phyloP scores from a whole-genome alignment of 306 rosid species.

The Trifolium repens region DNA sequence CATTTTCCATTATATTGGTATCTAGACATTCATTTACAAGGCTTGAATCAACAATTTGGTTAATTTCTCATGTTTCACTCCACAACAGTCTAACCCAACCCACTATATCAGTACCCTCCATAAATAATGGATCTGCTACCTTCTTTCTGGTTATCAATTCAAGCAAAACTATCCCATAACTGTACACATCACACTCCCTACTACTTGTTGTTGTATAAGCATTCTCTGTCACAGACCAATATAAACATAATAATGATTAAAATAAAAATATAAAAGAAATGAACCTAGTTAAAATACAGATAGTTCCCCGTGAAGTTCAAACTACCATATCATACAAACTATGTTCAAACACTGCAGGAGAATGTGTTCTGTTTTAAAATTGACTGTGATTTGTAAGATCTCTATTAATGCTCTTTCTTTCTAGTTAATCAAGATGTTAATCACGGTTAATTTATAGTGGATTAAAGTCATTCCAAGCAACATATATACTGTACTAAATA shows the following conservation, averaged over 20 bases:
- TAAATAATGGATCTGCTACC: constrained; percentile 58
- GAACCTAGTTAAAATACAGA: no score
- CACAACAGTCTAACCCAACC: constrained; percentile 63
- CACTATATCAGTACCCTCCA: constrained; percentile 52
- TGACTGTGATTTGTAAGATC: no score
- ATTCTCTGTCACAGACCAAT: constrained; percentile 56
- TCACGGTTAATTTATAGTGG: no score
- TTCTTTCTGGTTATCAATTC: constrained; percentile 77
- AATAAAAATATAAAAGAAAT: no score
- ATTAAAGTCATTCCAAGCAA: no score
- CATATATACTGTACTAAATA: no score
- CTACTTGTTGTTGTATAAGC: constrained; percentile 55
- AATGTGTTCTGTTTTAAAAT: no score
- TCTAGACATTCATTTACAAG: constrained; percentile 54
- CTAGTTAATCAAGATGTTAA: no score
- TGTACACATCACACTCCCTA: constrained; percentile 72
- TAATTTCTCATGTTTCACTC: constrained; percentile 53
- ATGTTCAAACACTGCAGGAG: no score
- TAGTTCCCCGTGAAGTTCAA: no score
- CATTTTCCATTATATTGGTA: constrained; percentile 50
- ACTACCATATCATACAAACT: no score
- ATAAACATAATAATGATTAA: constrained; percentile 1
- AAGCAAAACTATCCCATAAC: constrained; percentile 80
- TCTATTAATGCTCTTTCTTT: no score
- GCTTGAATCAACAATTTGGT: constrained; percentile 59